A percentile compares a stretch with the other conserved stretches of the same genome.
These are phyloP conservation scores for Mortierella sp. DNA, from an alignment of 371 early-diverging fungal species.

Conservation along the genomic window DNA sequence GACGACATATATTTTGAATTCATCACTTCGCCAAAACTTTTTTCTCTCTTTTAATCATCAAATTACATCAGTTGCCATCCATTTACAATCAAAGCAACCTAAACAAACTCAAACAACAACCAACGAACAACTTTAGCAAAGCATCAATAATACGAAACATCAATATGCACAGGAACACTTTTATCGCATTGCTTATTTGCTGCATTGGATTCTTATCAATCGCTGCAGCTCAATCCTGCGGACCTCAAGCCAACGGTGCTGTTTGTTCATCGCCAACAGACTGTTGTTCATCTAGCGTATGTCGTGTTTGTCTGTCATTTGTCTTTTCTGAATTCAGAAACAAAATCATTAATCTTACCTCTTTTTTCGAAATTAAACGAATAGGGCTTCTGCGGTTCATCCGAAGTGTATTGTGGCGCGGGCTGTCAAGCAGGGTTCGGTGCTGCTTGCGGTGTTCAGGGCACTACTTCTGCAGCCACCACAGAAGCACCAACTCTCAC, in stretches of 20 bases:
- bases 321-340: background rate
- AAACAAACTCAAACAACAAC: background rate
- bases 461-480: background rate
- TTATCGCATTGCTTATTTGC: constrained; percentile 24
- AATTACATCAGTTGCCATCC: background rate
- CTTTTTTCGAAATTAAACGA: background rate
- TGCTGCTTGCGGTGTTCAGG: constrained; percentile 14
- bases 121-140: background rate
- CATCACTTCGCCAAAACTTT: too few relatives aligned
- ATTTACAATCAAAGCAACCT: background rate
- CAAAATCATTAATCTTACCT: background rate
- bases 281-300: constrained; percentile 36
- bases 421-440: constrained; percentile 42
- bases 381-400: constrained; percentile 40
- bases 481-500: background rate
- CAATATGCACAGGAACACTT: constrained; percentile 23
- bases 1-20: too few relatives aligned
- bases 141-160: background rate
- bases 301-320: constrained; percentile 3
- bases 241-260: constrained; percentile 2
- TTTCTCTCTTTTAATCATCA: background rate
- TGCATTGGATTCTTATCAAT: constrained; percentile 28
- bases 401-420: constrained; percentile 24
- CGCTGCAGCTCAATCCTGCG: constrained; percentile 33
- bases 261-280: background rate